Conservation (phyloP, 2,329 filamentous ascomycete species). For the Tolypocladium endophyticum region DNA sequence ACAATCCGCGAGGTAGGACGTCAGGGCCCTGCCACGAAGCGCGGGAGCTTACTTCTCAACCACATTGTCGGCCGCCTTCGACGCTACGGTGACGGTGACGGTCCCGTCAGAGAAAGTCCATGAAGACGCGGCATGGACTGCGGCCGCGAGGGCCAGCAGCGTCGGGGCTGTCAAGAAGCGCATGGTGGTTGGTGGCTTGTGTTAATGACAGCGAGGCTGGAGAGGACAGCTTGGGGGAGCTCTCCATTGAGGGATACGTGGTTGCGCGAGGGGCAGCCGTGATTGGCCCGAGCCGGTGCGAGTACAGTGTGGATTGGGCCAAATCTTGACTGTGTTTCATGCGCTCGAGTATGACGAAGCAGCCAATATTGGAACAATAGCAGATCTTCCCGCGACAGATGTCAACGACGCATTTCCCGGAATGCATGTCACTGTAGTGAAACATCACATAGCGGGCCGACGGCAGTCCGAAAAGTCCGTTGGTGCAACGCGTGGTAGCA, state of each 20-base stretch:
- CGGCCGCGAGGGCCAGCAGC: constrained; percentile 36
- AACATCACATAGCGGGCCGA: too few species aligned
- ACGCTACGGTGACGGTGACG: constrained; percentile 48
- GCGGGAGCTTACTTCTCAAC: constrained; percentile 53
- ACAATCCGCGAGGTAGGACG: neutral
- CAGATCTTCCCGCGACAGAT: too few species aligned
- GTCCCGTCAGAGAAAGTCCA: constrained; percentile 70
- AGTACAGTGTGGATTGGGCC: neutral
- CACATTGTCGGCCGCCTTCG: constrained; percentile 51
- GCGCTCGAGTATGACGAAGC: neutral
- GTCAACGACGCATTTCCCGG: neutral
- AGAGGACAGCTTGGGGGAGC: constrained; percentile 20
- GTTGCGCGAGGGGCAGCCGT: constrained; percentile 3
- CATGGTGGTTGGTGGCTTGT: constrained; percentile 19
- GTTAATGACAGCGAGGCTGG: constrained; percentile 8
- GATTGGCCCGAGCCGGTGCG: neutral
- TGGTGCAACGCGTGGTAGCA: neutral
- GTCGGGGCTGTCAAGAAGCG: constrained; percentile 26
- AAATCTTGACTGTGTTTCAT: neutral
- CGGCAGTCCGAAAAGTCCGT: neutral
- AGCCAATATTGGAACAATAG: too few species aligned
- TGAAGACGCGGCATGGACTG: constrained; percentile 42
- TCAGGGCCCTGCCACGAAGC: neutral
- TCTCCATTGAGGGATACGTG: constrained; percentile 11
- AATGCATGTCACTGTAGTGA: neutral